Conservation (phyloP, 441 rosid species). For the Bocquillonia castaneifolia region DNA sequence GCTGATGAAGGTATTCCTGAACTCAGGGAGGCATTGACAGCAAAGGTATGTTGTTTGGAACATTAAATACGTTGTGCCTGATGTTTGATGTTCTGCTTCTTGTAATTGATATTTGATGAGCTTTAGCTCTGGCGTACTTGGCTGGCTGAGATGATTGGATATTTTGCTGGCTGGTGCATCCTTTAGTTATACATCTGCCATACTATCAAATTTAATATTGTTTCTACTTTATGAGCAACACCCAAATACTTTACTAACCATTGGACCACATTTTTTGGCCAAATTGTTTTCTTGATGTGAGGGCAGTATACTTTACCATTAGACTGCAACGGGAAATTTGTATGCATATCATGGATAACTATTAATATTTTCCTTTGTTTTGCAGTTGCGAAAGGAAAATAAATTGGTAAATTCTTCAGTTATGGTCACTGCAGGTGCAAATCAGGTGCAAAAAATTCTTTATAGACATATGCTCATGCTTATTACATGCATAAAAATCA, state of each 20-base stretch:
- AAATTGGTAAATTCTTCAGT: conserved; percentile 71
- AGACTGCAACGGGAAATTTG: background rate
- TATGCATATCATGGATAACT: too few species aligned
- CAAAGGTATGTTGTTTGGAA: conserved; percentile 44
- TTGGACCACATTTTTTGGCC: background rate
- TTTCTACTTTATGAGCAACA: background rate
- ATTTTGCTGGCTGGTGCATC: conserved; percentile 5
- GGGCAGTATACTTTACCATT: background rate
- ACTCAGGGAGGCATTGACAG: conserved; percentile 60
- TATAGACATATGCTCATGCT: conserved; percentile 6
- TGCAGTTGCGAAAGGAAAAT: conserved; percentile 71
- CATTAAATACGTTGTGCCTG: conserved; percentile 5
- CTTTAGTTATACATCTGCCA: background rate
- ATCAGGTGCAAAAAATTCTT: conserved; percentile 55
- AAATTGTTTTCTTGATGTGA: background rate
- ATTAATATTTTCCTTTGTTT: background rate
- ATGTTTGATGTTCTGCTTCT: conserved; percentile 10
- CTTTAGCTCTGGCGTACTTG: conserved; percentile 1
- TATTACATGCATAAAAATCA: conserved; percentile 8
- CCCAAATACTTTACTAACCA: background rate
- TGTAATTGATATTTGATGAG: background rate
- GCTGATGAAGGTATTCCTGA: conserved; percentile 88
- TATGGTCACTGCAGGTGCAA: conserved; percentile 98
- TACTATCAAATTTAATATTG: background rate
- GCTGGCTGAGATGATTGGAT: conserved; percentile 13